phyloP scores from a whole-genome alignment of 495 filamentous ascomycete genomes.

The Terfezia boudieri region DNA sequence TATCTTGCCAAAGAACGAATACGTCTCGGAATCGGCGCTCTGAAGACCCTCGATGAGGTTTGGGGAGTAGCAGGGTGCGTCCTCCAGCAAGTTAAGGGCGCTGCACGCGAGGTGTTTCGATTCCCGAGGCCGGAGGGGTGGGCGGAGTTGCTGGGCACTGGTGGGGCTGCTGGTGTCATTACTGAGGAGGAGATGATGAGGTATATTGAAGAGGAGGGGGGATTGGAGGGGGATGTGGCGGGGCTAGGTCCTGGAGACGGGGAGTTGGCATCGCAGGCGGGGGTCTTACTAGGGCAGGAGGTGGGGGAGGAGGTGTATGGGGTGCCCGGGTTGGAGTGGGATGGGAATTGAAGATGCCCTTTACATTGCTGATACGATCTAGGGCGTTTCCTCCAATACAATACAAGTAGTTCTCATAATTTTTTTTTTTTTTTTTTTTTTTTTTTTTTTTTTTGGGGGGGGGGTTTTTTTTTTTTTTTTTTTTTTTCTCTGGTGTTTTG shows the following conservation, averaged over 20 bases:
- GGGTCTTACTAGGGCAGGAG: too few relatives aligned
- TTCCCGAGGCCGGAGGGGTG: constrained; percentile 31
- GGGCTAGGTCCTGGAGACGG: constrained; percentile 1
- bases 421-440: too few relatives aligned
- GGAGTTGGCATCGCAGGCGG: too few relatives aligned
- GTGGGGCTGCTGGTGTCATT: constrained; percentile 7
- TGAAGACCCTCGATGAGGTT: constrained; percentile 46
- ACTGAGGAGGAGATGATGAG: constrained; percentile 15
- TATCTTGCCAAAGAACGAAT: constrained; percentile 52
- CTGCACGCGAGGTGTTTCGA: constrained; percentile 42
- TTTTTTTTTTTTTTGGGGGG: too few relatives aligned
- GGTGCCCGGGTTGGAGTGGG: too few relatives aligned
- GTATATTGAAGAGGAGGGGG: constrained; percentile 16
- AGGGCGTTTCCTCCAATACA: too few relatives aligned
- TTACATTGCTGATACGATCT: too few relatives aligned
- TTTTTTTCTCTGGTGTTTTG: too few relatives aligned
- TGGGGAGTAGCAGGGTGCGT: constrained; percentile 60
- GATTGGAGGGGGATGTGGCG: constrained; percentile 13
- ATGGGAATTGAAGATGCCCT: too few relatives aligned
- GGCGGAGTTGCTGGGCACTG: constrained; percentile 7
- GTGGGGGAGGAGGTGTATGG: too few relatives aligned
- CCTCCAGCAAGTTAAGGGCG: constrained; percentile 47
- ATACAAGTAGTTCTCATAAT: too few relatives aligned
- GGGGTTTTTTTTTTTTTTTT: too few relatives aligned
- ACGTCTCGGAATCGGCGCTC: constrained; percentile 58